phyloP scores from a whole-genome alignment of 208 protist species.

The Leishmania martiniquensis region DNA sequence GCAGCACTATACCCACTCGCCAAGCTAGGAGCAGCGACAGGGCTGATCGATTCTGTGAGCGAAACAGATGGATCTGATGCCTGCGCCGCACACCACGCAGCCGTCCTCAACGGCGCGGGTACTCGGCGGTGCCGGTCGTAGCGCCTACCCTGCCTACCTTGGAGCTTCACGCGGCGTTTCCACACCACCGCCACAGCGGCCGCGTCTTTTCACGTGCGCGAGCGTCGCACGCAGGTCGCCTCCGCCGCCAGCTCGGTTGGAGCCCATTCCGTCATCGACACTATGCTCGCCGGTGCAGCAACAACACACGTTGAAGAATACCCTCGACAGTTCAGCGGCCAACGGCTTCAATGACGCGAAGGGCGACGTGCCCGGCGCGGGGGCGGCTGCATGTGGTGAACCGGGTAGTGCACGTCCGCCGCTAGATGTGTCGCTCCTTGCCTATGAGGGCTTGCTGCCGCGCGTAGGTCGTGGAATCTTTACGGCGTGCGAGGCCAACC shows the following conservation, averaged over 20 bases:
- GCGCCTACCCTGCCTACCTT: background rate
- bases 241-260: conserved; percentile 27
- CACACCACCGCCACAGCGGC: conserved; percentile 18
- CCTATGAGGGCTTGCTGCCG: conserved; percentile 6
- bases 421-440: background rate
- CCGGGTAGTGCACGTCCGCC: background rate
- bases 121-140: background rate
- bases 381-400: background rate
- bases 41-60: too few relatives aligned
- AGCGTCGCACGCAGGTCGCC: conserved; percentile 12
- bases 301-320: background rate
- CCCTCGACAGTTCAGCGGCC: background rate
- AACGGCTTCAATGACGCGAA: background rate
- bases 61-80: background rate
- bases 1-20: too few relatives aligned
- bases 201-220: conserved; percentile 22
- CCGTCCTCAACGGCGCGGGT: background rate
- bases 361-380: background rate
- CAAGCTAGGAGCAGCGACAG: background rate
- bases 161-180: conserved; percentile 4
- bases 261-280: conserved; percentile 12
- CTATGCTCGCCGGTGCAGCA: background rate
- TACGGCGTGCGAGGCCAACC: background rate
- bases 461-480: background rate
- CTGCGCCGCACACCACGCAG: background rate